Base-by-base conservation (phyloP, 2,329 filamentous ascomycete species). In the Tolypocladium ovalisporum region DNA sequence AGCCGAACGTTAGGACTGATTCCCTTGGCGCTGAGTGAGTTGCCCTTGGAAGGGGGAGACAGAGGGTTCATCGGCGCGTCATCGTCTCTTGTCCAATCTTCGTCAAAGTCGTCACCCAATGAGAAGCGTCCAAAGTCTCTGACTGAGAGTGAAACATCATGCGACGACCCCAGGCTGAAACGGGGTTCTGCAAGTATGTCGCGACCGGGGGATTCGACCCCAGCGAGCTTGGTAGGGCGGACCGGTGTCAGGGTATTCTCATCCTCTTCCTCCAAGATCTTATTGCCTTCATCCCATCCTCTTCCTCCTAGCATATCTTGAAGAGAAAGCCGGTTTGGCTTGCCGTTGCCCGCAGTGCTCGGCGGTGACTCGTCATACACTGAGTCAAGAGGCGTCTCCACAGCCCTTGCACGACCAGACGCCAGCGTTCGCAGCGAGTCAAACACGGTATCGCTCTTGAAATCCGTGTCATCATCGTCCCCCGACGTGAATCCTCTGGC, bases 351-450 rank as follows among this genome's bases (percentile, higher is more conserved):
- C 22, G 78, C 77, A 1, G 80, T 79, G 66, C 79, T 81, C 9
- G 83, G 81, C 39, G 86, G 87, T 17, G 87, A 89, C 64, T 92
- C 88, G 71, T 92, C 88, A 70, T 91, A 92, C 76, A 91, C 88
- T 29, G 84, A 89, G 66, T 91, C 88, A 54, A 91, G 75, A 19
- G 88, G 87, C 34, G 86, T 87, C 67, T 89, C 84, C 52, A 84
- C 79, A 37, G 83, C 82, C 59, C 85, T 82, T 56, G 81, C 78
- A 60, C 85, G 87, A 60, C 81, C 80, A 12, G 87, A 90, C 42
- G 81, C 85, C 59, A 81, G 78, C 19, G 88, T 91, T 56, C 87
- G 85, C 63, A 90, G 73, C 35, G 88, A 91, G 73, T 92, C 89
- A 70, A 85, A 91, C 57, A 88, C 78, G 22, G 84, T 89, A 64